Base-by-base conservation (phyloP, 148 eudicot genomes). In the Persicaria tinctoria region DNA sequence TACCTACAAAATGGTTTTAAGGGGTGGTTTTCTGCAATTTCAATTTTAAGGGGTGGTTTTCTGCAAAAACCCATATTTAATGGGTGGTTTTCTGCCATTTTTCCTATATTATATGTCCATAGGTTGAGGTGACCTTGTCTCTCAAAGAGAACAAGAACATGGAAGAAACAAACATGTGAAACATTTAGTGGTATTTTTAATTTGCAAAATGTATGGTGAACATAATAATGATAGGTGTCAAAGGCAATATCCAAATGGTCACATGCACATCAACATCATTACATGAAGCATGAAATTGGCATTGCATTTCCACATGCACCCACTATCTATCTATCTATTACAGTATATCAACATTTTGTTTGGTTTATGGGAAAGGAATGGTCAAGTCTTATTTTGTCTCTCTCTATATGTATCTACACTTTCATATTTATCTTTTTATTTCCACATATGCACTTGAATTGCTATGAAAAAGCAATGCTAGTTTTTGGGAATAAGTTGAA, bases 231-330 rank as follows among this genome's bases (percentile, higher is more conserved):
- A 32, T 66, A 47, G 16, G 44, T 38, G 17, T 3, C 47, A 41
- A 66, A 66, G 41, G 70, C 70, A 66, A 66, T 14, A 66, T 64
- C 8, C 68, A 38, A 63, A 18, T 41, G 18, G 7, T 8, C 70
- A 66, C 70, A 66, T 66, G 70, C 70, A 44, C 46, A 66, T 66
- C 70, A 66, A 66, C 44, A 66, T 50, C 53, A 50, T 50, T 50
- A 50, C 12, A 50, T 66, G 47, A 66, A 66, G 13, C 69, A 12
- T 38, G 46, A 63, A 38, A 63, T 56, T 56, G 62, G 20, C 64
- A 59, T 59, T 38, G 46, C 7, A 13, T 27, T 63, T 27, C 13
- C n/a, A 5, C 45, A 63, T 32, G 41, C 41, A 32, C 41, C 41
- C 41, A 32, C 41, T 32, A 32, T 32, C 41, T 32, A 32, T 32